phyloP scores from a whole-genome alignment of 2,329 filamentous ascomycete species.

The Cladosporium sp. region DNA sequence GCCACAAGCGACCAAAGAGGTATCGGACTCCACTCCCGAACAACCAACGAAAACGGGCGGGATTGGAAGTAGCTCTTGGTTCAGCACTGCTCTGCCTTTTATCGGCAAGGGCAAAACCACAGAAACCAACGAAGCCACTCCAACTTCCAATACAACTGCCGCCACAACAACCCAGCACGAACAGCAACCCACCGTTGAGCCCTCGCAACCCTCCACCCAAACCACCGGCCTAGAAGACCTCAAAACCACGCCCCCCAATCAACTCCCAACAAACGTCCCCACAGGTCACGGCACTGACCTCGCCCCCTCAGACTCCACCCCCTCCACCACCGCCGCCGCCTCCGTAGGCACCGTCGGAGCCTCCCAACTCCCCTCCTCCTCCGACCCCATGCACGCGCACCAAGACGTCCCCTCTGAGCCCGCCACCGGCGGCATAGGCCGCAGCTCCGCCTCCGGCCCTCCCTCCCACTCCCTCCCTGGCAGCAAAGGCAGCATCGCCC shows the following conservation, averaged over 20 bases:
- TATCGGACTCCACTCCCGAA: neutral
- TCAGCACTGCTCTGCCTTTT: slow-evolving; percentile 12
- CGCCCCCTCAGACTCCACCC: neutral
- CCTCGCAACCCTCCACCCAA: neutral
- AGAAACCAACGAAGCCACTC: neutral
- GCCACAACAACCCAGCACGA: neutral
- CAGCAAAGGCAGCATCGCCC: slow-evolving; percentile 10
- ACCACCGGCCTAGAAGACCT: neutral
- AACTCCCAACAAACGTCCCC: slow-evolving; percentile 6
- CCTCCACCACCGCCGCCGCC: neutral
- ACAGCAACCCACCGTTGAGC: neutral
- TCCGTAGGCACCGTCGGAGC: neutral
- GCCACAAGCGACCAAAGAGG: neutral
- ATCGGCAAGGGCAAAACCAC: slow-evolving; percentile 1
- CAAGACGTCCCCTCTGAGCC: neutral
- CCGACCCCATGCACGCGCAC: slow-evolving; percentile 2
- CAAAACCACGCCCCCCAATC: slow-evolving; percentile 5
- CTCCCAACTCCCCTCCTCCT: neutral
- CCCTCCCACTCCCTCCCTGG: slow-evolving; percentile 8
- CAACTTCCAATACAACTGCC: neutral
- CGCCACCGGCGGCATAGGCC: neutral
- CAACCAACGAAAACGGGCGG: neutral
- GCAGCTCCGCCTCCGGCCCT: neutral
- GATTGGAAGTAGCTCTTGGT: slow-evolving; percentile 12
- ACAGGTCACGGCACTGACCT: slow-evolving; percentile 9